phyloP scores from a whole-genome alignment of 495 filamentous ascomycete species.

The Amphirosellinia nigrospora region DNA sequence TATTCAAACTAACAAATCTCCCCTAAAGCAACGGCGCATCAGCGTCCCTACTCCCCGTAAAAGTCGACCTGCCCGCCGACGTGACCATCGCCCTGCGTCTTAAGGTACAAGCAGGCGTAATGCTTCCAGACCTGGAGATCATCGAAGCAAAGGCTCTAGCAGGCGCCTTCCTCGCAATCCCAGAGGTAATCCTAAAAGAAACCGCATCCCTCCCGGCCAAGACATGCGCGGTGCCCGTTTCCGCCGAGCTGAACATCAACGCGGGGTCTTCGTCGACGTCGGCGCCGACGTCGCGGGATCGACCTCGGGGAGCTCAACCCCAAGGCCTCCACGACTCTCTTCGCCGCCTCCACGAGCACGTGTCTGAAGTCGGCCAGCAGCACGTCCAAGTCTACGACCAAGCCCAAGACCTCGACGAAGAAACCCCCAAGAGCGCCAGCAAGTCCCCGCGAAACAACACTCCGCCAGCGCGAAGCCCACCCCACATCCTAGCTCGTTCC shows the following conservation, averaged over 20 bases:
- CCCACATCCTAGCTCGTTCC: background rate
- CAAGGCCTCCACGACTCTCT: slow-evolving; percentile 38
- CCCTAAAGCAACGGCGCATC: slow-evolving; percentile 31
- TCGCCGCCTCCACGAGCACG: slow-evolving; percentile 39
- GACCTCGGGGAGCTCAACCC: slow-evolving; percentile 29
- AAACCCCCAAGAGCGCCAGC: background rate
- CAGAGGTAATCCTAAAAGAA: slow-evolving; percentile 35
- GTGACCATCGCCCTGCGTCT: slow-evolving; percentile 40
- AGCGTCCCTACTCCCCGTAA: slow-evolving; percentile 39
- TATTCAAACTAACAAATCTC: background rate
- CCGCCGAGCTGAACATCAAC: slow-evolving; percentile 41
- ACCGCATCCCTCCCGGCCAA: slow-evolving; percentile 24
- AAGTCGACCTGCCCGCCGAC: slow-evolving; percentile 31
- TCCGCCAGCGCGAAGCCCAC: background rate
- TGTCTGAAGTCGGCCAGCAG: slow-evolving; percentile 33
- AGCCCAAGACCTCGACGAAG: background rate
- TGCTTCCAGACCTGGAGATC: slow-evolving; percentile 28
- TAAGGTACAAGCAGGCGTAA: slow-evolving; percentile 34
- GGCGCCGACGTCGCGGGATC: slow-evolving; percentile 32
- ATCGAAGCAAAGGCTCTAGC: slow-evolving; percentile 38
- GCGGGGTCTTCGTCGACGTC: slow-evolving; percentile 39
- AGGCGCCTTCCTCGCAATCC: slow-evolving; percentile 36
- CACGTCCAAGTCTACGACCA: background rate
- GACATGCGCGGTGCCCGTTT: slow-evolving; percentile 32
- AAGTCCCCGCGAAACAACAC: background rate